phyloP scores from a whole-genome alignment of 306 rosid genomes.

The Vicia sativa region DNA sequence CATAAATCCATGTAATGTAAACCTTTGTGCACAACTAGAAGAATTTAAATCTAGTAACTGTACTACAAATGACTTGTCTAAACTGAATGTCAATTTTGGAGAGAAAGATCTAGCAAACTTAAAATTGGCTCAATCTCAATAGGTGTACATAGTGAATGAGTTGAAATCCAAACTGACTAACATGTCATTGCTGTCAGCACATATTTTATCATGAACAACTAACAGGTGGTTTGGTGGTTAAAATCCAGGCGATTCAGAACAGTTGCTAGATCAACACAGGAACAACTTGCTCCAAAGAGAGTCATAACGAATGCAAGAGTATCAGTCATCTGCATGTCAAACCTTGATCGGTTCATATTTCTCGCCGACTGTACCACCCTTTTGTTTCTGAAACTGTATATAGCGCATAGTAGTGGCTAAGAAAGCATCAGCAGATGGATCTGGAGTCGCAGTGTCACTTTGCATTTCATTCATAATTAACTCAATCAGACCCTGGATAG shows the following conservation, averaged over 20 bases:
- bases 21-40: conserved; percentile 34
- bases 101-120: conserved; percentile 16
- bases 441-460: conserved; percentile 64
- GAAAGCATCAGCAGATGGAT: conserved; percentile 83
- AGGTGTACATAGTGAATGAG: conserved; percentile 38
- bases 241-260: conserved; percentile 33
- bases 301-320: conserved; percentile 13
- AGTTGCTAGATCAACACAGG: conserved; percentile 25
- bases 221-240: conserved; percentile 35
- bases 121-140: conserved; percentile 9
- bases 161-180: conserved; percentile 26
- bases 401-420: conserved; percentile 84
- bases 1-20: conserved; percentile 14
- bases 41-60: conserved; percentile 33
- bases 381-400: conserved; percentile 88
- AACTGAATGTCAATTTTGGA: conserved; percentile 5
- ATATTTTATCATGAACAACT: conserved; percentile 33
- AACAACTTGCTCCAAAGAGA: conserved; percentile 28
- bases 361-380: conserved; percentile 87
- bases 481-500: conserved; percentile 81
- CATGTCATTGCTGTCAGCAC: conserved; percentile 33
- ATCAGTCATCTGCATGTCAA: conserved; percentile 36
- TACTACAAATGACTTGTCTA: conserved; percentile 36
- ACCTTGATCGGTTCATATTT: conserved; percentile 83
- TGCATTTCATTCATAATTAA: conserved; percentile 87